A percentile compares a stretch with the other conserved stretches of the same genome.
phyloP scores from a whole-genome alignment of 2,329 filamentous ascomycete genomes.

The Elsinoe necatrix region DNA sequence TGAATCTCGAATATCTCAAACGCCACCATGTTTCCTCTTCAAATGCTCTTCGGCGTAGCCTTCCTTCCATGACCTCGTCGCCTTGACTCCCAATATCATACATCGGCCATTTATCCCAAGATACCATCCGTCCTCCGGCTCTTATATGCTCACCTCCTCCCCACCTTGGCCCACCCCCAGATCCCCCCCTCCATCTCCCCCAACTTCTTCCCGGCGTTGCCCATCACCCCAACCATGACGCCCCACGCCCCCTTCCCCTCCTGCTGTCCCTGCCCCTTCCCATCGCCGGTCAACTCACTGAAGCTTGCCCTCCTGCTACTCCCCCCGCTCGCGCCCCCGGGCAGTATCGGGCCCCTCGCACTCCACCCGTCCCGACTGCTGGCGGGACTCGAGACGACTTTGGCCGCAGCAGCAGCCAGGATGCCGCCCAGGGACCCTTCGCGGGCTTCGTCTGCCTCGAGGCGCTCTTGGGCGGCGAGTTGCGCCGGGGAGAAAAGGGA shows the following conservation, averaged over 20 bases:
- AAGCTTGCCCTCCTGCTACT: constrained; percentile 2
- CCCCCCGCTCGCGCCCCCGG: background rate
- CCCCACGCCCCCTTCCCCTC: constrained; percentile 3
- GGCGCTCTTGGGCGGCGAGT: background rate
- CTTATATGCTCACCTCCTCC: background rate
- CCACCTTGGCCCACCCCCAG: constrained; percentile 1
- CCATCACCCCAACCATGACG: background rate
- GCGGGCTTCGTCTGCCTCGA: background rate
- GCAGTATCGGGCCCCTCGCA: background rate
- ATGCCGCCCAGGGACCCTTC: background rate
- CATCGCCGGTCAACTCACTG: background rate
- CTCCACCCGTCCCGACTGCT: background rate
- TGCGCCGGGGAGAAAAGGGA: background rate
- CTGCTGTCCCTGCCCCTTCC: background rate
- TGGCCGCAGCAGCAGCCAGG: background rate
- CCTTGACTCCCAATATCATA: background rate
- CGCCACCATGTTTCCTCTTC: no score
- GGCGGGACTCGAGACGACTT: background rate
- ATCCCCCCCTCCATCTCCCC: background rate
- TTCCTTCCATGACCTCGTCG: background rate
- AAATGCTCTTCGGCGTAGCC: no score
- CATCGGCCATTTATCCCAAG: no score
- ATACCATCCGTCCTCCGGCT: no score
- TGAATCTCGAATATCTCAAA: background rate
- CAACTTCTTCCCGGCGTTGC: background rate